Evolutionary conservation across 2,329 filamentous ascomycete species (phyloP).

Genomic region (Ophiostoma ips): DNA sequence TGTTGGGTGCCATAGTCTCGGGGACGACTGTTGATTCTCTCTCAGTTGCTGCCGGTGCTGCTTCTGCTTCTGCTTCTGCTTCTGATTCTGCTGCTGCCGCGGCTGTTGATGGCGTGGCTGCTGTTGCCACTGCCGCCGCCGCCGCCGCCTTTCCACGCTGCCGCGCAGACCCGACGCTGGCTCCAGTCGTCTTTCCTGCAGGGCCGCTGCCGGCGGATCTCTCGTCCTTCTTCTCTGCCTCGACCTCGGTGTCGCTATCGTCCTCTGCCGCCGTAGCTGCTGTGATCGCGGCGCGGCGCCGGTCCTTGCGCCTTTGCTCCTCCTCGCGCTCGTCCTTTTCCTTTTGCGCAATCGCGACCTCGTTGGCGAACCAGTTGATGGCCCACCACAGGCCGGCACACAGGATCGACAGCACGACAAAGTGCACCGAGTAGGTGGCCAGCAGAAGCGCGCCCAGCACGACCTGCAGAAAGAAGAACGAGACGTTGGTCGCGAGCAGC

Average conservation of each 20-base stretch:
- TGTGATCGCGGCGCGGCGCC: slow-evolving; percentile 10
- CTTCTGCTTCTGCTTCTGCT: background rate
- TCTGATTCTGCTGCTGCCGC: background rate
- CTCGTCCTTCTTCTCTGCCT: slow-evolving; percentile 35
- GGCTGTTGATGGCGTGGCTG: background rate
- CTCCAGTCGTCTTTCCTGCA: slow-evolving; percentile 13
- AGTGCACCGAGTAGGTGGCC: slow-evolving; percentile 79
- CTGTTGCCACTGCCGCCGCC: background rate
- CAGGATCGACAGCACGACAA: slow-evolving; percentile 65
- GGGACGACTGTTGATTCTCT: background rate
- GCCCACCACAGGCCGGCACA: slow-evolving; percentile 77
- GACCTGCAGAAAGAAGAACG: slow-evolving; percentile 73
- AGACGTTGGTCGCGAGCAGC: slow-evolving; percentile 75
- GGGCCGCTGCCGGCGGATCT: too few species aligned
- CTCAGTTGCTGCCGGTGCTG: background rate
- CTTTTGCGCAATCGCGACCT: slow-evolving; percentile 34
- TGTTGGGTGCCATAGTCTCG: background rate
- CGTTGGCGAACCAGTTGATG: slow-evolving; percentile 92
- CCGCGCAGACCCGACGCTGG: slow-evolving; percentile 13
- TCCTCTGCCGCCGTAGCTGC: slow-evolving; percentile 20
- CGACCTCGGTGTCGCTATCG: slow-evolving; percentile 26
- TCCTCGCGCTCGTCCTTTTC: slow-evolving; percentile 22
- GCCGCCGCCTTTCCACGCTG: slow-evolving; percentile 1
- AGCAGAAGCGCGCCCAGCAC: slow-evolving; percentile 63
- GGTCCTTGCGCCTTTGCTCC: slow-evolving; percentile 14